phyloP scores from a whole-genome alignment of 2,329 filamentous ascomycete species.

The Sarocladium kiliense region DNA sequence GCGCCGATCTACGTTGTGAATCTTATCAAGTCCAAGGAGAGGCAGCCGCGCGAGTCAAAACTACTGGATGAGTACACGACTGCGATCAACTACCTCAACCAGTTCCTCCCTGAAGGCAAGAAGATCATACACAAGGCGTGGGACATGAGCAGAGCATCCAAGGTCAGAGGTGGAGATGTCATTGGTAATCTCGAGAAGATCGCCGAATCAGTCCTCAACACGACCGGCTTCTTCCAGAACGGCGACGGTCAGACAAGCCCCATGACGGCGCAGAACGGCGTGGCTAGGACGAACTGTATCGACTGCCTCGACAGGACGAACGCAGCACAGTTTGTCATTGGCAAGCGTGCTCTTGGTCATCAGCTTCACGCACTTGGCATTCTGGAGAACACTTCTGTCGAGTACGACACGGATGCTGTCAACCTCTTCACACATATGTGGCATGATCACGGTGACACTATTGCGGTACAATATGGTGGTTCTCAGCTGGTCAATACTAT shows the following conservation, averaged over 20 bases:
- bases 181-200: slow-evolving; percentile 88
- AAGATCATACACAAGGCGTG: slow-evolving; percentile 93
- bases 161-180: slow-evolving; percentile 86
- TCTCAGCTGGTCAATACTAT: slow-evolving; percentile 98
- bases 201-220: slow-evolving; percentile 77
- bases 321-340: slow-evolving; percentile 95
- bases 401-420: slow-evolving; percentile 93
- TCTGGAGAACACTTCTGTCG: slow-evolving; percentile 69
- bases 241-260: slow-evolving; percentile 65
- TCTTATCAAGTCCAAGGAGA: slow-evolving; percentile 82
- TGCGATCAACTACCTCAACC: slow-evolving; percentile 87
- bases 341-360: slow-evolving; percentile 85
- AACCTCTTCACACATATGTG: slow-evolving; percentile 98
- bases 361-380: slow-evolving; percentile 91
- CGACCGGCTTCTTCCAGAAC: slow-evolving; percentile 93
- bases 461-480: slow-evolving; percentile 94
- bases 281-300: slow-evolving; percentile 95
- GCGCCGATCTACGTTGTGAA: slow-evolving; percentile 89
- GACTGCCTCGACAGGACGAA: slow-evolving; percentile 97
- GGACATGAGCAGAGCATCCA: slow-evolving; percentile 96
- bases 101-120: slow-evolving; percentile 77
- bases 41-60: slow-evolving; percentile 87
- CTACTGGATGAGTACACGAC: slow-evolving; percentile 81
- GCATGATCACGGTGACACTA: slow-evolving; percentile 95
- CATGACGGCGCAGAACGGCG: slow-evolving; percentile 74